These are phyloP conservation scores for Fulvia fulva DNA, from an alignment of 2,329 filamentous ascomycete genomes.

Conservation along the genomic window DNA sequence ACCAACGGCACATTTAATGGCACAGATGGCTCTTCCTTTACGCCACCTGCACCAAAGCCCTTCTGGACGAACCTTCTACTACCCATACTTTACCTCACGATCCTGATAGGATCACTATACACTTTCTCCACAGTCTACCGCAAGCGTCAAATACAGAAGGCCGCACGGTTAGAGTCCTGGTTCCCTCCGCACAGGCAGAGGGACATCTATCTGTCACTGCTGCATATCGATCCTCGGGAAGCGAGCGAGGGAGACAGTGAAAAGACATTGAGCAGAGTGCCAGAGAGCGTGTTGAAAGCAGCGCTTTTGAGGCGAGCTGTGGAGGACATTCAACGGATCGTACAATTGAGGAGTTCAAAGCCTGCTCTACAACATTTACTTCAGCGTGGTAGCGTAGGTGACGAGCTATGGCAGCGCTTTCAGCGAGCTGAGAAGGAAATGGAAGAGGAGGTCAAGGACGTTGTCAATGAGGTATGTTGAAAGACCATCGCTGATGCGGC, in stretches of 20 bases:
- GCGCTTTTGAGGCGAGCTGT: constrained; percentile 83
- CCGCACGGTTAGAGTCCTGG: constrained; percentile 86
- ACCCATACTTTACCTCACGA: constrained; percentile 82
- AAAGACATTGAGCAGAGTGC: constrained; percentile 62
- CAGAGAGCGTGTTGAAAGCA: constrained; percentile 81
- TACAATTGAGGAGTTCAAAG: constrained; percentile 84
- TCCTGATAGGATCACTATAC: constrained; percentile 81
- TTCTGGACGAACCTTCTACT: constrained; percentile 78
- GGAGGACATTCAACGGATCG: constrained; percentile 88
- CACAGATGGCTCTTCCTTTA: constrained; percentile 23
- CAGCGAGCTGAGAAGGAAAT: constrained; percentile 92
- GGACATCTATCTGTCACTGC: constrained; percentile 88
- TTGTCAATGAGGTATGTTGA: constrained; percentile 74
- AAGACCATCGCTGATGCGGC: neutral
- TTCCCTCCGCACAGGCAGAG: constrained; percentile 86
- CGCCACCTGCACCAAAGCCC: constrained; percentile 21
- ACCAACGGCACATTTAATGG: constrained; percentile 23
- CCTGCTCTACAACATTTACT: constrained; percentile 77
- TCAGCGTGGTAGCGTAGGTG: constrained; percentile 87
- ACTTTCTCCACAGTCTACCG: constrained; percentile 92
- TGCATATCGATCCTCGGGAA: constrained; percentile 66
- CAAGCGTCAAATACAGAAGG: constrained; percentile 77
- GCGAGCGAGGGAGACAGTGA: constrained; percentile 53
- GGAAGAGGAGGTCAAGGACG: constrained; percentile 90
- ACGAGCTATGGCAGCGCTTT: constrained; percentile 94